A percentile compares a stretch with the other conserved stretches of the same genome.
These are phyloP conservation scores for Salmacisia buchloeana DNA, from an alignment of 1,284 basidiomycete genomes.

Conservation along the genomic window DNA sequence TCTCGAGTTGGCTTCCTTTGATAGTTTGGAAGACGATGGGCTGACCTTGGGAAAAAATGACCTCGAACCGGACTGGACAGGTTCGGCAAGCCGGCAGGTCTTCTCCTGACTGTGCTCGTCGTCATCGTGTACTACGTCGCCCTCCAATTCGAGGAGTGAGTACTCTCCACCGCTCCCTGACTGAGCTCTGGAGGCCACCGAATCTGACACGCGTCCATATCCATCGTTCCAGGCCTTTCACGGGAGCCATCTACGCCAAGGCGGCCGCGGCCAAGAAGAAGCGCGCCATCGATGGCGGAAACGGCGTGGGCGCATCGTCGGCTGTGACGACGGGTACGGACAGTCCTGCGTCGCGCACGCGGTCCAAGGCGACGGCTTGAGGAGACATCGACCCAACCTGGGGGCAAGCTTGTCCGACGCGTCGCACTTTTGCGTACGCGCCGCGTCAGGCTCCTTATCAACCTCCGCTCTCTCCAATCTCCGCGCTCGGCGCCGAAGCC, in stretches of 20 bases:
- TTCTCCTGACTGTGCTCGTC: slow-evolving; percentile 44
- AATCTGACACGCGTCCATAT: neutral
- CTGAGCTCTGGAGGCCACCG: neutral
- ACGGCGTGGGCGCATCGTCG: neutral
- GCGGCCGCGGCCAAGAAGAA: slow-evolving; percentile 35
- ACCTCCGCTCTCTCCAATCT: too few relatives aligned
- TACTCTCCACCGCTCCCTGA: neutral
- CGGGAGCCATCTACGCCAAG: slow-evolving; percentile 41
- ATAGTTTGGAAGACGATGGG: too few relatives aligned
- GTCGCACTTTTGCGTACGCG: too few relatives aligned
- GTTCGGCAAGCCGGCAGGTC: slow-evolving; percentile 46
- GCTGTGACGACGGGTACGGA: neutral
- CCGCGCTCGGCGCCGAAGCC: too few relatives aligned
- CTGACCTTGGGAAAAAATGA: neutral
- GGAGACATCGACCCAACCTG: too few relatives aligned
- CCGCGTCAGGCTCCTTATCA: too few relatives aligned
- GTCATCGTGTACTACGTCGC: slow-evolving; percentile 40
- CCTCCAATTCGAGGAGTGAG: slow-evolving; percentile 42
- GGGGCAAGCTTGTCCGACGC: too few relatives aligned
- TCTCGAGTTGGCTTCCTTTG: too few relatives aligned
- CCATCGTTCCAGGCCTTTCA: slow-evolving; percentile 30
- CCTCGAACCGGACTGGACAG: slow-evolving; percentile 5
- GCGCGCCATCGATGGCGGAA: neutral
- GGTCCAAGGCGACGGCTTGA: too few relatives aligned
- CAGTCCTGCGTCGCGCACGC: neutral